Conservation (phyloP, 106 monocot genomes). For the Phalaenopsis aphrodite region DNA sequence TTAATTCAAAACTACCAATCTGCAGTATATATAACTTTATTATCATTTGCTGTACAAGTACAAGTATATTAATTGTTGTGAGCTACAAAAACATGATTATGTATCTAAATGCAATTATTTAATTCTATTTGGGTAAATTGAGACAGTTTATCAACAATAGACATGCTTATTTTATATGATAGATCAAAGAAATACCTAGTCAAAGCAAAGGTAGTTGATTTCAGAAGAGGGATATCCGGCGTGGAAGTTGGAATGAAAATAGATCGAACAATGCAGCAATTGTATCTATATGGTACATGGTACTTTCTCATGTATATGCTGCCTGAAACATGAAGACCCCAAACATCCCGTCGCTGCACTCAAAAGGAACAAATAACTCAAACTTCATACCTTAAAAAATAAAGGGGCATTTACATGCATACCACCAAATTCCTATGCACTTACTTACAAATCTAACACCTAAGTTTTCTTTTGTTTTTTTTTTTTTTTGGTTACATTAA, state of each 20-base stretch:
- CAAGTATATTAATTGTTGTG: neutral
- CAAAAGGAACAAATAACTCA: constrained; percentile 1
- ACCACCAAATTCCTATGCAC: too few relatives aligned
- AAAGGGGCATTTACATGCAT: too few relatives aligned
- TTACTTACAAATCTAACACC: too few relatives aligned
- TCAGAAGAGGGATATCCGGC: constrained; percentile 35
- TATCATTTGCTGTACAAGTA: neutral
- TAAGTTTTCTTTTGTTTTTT: too few relatives aligned
- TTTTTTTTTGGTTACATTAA: too few relatives aligned
- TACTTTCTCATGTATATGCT: constrained; percentile 23
- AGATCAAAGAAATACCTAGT: constrained; percentile 32
- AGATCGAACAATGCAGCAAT: constrained; percentile 28
- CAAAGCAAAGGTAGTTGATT: constrained; percentile 30
- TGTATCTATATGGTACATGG: constrained; percentile 12
- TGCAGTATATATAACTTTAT: neutral
- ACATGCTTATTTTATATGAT: neutral
- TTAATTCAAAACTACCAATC: neutral
- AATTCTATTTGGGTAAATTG: neutral
- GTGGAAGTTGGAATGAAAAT: constrained; percentile 30
- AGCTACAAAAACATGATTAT: neutral
- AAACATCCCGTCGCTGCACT: constrained; percentile 45
- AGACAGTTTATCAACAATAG: neutral
- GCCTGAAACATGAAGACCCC: constrained; percentile 29
- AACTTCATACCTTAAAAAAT: neutral
- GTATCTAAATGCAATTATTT: neutral